phyloP scores from a whole-genome alignment of 495 filamentous ascomycete genomes.

The Xylaria sp. region DNA sequence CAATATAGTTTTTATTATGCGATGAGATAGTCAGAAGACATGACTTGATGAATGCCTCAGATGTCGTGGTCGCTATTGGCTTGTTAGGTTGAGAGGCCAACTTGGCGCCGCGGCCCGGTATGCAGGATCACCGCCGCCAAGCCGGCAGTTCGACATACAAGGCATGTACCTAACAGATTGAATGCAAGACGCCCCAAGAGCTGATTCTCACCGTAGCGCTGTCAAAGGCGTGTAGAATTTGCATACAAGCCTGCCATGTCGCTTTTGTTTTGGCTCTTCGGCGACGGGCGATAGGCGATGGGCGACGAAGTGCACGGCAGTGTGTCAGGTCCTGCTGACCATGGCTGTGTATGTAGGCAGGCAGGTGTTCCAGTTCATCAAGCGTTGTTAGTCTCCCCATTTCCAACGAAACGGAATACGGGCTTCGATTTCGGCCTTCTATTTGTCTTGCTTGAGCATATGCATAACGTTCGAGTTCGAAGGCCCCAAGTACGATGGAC shows the following conservation, averaged over 20 bases:
- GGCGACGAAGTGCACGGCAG: neutral
- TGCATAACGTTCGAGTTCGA: slow-evolving; percentile 11
- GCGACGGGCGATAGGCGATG: neutral
- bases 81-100: slow-evolving; percentile 13
- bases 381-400: slow-evolving; percentile 10
- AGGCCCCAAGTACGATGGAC: slow-evolving; percentile 3
- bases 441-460: slow-evolving; percentile 13
- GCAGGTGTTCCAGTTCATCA: slow-evolving; percentile 17
- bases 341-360: slow-evolving; percentile 8
- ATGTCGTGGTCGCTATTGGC: slow-evolving; percentile 15
- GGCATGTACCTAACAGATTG: slow-evolving; percentile 19
- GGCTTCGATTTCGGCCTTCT: slow-evolving; percentile 9
- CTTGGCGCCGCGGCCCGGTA: slow-evolving; percentile 16
- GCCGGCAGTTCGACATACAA: slow-evolving; percentile 27
- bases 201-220: slow-evolving; percentile 16
- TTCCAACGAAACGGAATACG: slow-evolving; percentile 16
- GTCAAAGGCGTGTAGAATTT: slow-evolving; percentile 16
- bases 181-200: slow-evolving; percentile 14
- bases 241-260: slow-evolving; percentile 13
- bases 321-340: slow-evolving; percentile 8
- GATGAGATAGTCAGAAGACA: slow-evolving; percentile 9
- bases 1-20: slow-evolving; percentile 16
- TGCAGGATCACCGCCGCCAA: slow-evolving; percentile 23
- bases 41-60: slow-evolving; percentile 7
- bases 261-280: slow-evolving; percentile 12